Evolutionary conservation across 345 rosid genomes (phyloP), one percentile per base, ranked within the genome.

Genomic region (Psidium guajava): DNA sequence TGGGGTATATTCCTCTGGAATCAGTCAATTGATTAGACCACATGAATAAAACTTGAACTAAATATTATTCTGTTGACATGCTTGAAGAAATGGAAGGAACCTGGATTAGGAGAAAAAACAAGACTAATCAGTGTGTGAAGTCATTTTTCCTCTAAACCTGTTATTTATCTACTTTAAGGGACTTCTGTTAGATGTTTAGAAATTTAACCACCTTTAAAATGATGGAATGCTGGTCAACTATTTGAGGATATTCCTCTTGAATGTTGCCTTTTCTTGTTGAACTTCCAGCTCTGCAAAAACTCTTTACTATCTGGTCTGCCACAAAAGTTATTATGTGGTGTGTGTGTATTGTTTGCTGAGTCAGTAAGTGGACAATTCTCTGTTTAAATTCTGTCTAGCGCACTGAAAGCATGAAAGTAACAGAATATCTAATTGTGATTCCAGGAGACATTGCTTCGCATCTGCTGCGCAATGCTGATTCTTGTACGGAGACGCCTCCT

Each of bases 391-490:
- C 27, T 36, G 77, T 69, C 47, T 36, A 49, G 11, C 12, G 1
- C 12, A 2, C 21, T 57, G 24, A 54, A 56, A n/a, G 55, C 80
- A 18, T 4, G 52, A 64, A 83, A 57, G 81, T 44, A 47, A 54
- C 59, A 21, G 40, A 54, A 24, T 22, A 32, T 59, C 47, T 52
- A 73, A 24, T 54, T 53, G 56, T 54, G 6, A 25, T 86, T 92
- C 90, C 98, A 97, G 99, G 99, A 97, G 82, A 95, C 98, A 49
- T 87, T 97, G 88, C 96, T 97, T 14, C 92, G 99, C 82, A 86
- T 97, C 83, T 97, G 99, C 88, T 97, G 99, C 80, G 98, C 99
- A 47, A 97, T 97, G 99, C 88, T 97, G 88, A 93, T 97, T 86
- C 93, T 97, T 27, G 86, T 97, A 25, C 87, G 99, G 81, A 92